These are phyloP conservation scores for Trichomonascus vanleenenianus DNA, from an alignment of 805 yeast genomes.

Conservation along the genomic window DNA sequence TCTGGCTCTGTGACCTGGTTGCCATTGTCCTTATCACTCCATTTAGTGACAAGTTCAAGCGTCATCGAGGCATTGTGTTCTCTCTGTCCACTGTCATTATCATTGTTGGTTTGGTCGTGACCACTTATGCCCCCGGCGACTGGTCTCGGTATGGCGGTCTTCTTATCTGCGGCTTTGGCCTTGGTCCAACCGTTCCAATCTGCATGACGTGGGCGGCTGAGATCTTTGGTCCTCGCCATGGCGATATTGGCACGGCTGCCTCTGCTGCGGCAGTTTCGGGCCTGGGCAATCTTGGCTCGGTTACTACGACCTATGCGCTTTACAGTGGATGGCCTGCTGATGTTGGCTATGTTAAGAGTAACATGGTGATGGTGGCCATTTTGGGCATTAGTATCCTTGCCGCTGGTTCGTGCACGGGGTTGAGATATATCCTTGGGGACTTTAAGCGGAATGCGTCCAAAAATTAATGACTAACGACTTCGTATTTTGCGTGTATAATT, in stretches of 20 bases:
- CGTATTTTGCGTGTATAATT: too few species aligned
- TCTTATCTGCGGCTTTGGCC: constrained; percentile 74
- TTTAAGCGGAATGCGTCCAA: constrained; percentile 9
- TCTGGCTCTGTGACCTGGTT: constrained; percentile 78
- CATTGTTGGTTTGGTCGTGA: constrained; percentile 65
- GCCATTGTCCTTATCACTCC: constrained; percentile 73
- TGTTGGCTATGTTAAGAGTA: constrained; percentile 54
- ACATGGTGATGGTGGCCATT: constrained; percentile 78
- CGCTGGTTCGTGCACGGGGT: constrained; percentile 29
- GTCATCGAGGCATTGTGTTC: constrained; percentile 55
- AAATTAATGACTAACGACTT: too few species aligned
- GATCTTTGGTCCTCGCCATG: constrained; percentile 60
- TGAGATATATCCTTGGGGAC: constrained; percentile 32
- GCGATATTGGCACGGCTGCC: constrained; percentile 80
- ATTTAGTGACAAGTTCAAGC: constrained; percentile 61
- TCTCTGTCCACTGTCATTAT: constrained; percentile 55
- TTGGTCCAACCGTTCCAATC: constrained; percentile 88
- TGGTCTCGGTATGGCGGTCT: constrained; percentile 81
- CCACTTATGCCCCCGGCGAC: constrained; percentile 62
- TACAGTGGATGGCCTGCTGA: constrained; percentile 87
- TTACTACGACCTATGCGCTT: constrained; percentile 76
- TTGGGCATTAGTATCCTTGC: constrained; percentile 64
- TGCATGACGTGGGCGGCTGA: constrained; percentile 79
- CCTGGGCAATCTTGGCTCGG: constrained; percentile 80
- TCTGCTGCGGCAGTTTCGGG: constrained; percentile 80